Conservation (phyloP, 2,329 filamentous ascomycete genomes). For the Kalmusia sp. region DNA sequence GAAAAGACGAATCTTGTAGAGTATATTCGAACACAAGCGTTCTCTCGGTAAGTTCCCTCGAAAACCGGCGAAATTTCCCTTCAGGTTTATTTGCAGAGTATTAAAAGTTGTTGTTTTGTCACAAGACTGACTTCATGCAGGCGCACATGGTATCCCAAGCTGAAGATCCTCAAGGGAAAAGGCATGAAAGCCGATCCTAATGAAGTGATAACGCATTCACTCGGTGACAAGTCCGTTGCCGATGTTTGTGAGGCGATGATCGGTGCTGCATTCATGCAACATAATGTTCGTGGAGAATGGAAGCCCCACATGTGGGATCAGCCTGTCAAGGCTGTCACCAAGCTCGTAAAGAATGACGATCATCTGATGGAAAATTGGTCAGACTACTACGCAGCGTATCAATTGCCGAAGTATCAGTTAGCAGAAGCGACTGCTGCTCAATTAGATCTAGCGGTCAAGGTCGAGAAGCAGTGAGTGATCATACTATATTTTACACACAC, state of each 20-base stretch:
- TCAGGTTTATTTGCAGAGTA: no score
- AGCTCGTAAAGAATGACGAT: conserved; percentile 71
- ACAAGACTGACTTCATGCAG: conserved; percentile 46
- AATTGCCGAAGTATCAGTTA: conserved; percentile 74
- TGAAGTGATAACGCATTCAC: conserved; percentile 64
- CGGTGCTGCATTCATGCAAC: conserved; percentile 75
- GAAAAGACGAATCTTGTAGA: conserved; percentile 68
- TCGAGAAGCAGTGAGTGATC: conserved; percentile 59
- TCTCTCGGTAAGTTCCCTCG: conserved; percentile 68
- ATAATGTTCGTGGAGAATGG: conserved; percentile 54
- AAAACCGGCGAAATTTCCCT: no score
- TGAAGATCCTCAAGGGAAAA: conserved; percentile 78
- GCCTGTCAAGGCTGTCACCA: conserved; percentile 70
- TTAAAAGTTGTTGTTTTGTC: no score
- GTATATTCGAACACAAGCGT: conserved; percentile 82
- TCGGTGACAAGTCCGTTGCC: conserved; percentile 89
- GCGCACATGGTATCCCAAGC: conserved; percentile 86
- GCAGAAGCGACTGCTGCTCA: conserved; percentile 70
- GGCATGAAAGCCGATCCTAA: conserved; percentile 58
- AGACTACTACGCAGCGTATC: conserved; percentile 77
- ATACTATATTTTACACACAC: no score
- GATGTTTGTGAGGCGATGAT: conserved; percentile 96
- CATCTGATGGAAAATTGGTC: conserved; percentile 74
- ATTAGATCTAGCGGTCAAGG: conserved; percentile 68
- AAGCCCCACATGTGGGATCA: conserved; percentile 61